Evolutionary conservation across 208 protist genomes (phyloP).

Genomic region (Borovskyia barvae): DNA sequence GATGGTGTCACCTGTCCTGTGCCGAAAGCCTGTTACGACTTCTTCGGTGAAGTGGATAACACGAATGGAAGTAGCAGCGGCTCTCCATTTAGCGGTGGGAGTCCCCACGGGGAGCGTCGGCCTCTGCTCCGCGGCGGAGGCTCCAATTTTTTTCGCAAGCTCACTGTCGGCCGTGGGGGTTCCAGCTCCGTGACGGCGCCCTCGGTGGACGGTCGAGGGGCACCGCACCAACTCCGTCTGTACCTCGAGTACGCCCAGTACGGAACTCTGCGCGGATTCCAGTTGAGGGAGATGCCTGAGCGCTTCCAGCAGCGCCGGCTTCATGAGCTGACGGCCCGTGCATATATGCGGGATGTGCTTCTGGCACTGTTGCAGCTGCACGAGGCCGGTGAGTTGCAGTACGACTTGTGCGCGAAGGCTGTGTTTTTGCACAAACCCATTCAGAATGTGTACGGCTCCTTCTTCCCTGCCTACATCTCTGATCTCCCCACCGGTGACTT

Average conservation of each 20-base stretch:
- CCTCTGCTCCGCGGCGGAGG: no score
- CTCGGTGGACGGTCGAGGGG: no score
- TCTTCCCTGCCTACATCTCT: slow-evolving; percentile 79
- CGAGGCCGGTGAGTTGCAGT: slow-evolving; percentile 59
- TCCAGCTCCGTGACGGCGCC: no score
- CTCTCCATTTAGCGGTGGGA: no score
- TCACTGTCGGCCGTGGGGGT: no score
- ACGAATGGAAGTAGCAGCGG: background rate
- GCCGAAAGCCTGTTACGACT: slow-evolving; percentile 21
- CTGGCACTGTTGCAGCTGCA: slow-evolving; percentile 78
- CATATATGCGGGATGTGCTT: slow-evolving; percentile 81
- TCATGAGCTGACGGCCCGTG: slow-evolving; percentile 70
- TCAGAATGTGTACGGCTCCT: slow-evolving; percentile 48
- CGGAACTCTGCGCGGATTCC: slow-evolving; percentile 51
- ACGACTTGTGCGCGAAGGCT: slow-evolving; percentile 67
- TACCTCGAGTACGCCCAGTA: slow-evolving; percentile 72
- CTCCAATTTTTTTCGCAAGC: no score
- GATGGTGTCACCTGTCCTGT: slow-evolving; percentile 12
- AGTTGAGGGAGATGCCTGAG: slow-evolving; percentile 45
- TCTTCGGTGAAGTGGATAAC: slow-evolving; percentile 7
- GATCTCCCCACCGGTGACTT: slow-evolving; percentile 57
- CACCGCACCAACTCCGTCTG: slow-evolving; percentile 37
- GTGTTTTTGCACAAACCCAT: slow-evolving; percentile 57
- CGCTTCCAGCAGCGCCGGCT: slow-evolving; percentile 51
- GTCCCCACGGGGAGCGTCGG: no score